Conservation (phyloP, 129 eudicot genomes). For the Ambrosia artemisiifolia region DNA sequence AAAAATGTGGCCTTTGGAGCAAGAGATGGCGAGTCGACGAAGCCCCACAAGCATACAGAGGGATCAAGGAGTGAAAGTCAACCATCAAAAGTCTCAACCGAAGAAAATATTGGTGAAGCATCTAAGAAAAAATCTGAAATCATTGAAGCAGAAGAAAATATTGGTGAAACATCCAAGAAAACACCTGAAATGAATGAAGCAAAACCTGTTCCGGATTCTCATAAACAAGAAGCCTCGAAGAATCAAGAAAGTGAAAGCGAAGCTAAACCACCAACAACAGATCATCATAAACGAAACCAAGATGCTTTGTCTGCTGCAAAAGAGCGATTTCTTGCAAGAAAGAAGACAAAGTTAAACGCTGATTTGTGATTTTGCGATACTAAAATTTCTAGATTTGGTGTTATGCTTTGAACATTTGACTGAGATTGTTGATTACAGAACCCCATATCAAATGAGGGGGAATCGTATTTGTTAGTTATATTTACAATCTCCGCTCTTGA, state of each 20-base stretch:
- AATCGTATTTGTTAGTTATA: too few species aligned
- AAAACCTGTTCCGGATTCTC: slow-evolving; percentile 30
- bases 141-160: slow-evolving; percentile 17
- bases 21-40: slow-evolving; percentile 30
- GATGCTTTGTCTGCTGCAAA: slow-evolving; percentile 85
- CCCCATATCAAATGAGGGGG: too few species aligned
- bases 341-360: slow-evolving; percentile 46
- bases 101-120: slow-evolving; percentile 26
- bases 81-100: slow-evolving; percentile 33
- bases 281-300: slow-evolving; percentile 67
- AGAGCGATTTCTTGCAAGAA: slow-evolving; percentile 83
- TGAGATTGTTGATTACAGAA: too few species aligned
- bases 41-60: slow-evolving; percentile 27
- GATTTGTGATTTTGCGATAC: background rate
- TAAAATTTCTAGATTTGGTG: too few species aligned
- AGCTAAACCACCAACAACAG: slow-evolving; percentile 36
- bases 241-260: slow-evolving; percentile 21
- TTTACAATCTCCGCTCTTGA: too few species aligned
- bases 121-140: slow-evolving; percentile 33
- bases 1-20: slow-evolving; percentile 89
- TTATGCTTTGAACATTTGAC: too few species aligned
- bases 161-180: slow-evolving; percentile 27
- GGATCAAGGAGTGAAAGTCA: slow-evolving; percentile 26
- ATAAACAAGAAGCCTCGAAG: slow-evolving; percentile 18
- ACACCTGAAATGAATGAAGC: slow-evolving; percentile 27